phyloP scores from a whole-genome alignment of 805 yeast genomes.

The Kluyveromyces aestuarii region DNA sequence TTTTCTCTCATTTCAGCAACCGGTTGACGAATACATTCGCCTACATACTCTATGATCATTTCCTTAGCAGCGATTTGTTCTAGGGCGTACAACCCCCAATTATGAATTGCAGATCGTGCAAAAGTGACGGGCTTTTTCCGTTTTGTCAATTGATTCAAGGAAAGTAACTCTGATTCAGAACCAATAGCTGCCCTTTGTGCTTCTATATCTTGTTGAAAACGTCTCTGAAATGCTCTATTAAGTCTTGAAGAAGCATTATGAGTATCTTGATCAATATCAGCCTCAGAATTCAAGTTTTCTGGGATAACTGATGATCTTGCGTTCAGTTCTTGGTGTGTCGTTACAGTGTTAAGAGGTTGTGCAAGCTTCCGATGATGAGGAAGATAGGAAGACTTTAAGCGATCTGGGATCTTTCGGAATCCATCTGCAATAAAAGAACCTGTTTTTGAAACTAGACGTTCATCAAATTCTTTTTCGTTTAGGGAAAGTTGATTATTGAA shows the following conservation, averaged over 20 bases:
- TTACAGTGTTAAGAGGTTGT: constrained; percentile 66
- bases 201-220: constrained; percentile 82
- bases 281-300: neutral
- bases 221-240: constrained; percentile 76
- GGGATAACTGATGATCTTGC: constrained; percentile 22
- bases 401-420: constrained; percentile 61
- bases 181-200: constrained; percentile 73
- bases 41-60: constrained; percentile 97
- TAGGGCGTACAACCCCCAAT: constrained; percentile 95
- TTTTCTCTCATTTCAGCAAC: constrained; percentile 90
- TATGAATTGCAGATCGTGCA: constrained; percentile 94
- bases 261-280: constrained; percentile 9
- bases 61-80: constrained; percentile 95
- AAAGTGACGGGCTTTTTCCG: constrained; percentile 92
- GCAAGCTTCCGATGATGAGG: constrained; percentile 71
- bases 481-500: constrained; percentile 15
- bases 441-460: constrained; percentile 32
- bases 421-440: constrained; percentile 71
- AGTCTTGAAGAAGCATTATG: constrained; percentile 61
- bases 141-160: constrained; percentile 78
- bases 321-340: constrained; percentile 44
- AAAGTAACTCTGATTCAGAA: constrained; percentile 70
- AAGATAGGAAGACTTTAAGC: constrained; percentile 61
- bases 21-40: constrained; percentile 87
- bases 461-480: constrained; percentile 21